Percentiles rank a stretch among this genome's conserved stretches.
phyloP scores from a whole-genome alignment of 2,329 filamentous ascomycete genomes.

The Colletotrichum noveboracense region DNA sequence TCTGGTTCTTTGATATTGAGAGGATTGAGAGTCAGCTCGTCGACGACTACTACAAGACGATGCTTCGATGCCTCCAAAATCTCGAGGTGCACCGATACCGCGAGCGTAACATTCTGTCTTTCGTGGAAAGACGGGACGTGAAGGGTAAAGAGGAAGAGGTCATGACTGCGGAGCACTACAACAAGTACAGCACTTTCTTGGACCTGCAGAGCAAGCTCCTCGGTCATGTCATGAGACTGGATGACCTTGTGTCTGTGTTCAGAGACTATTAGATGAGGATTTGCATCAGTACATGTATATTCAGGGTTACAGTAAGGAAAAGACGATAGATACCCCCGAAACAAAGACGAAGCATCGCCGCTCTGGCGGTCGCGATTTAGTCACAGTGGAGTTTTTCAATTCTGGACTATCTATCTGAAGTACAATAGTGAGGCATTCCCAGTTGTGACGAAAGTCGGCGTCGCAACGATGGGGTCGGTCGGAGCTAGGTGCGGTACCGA shows the following conservation, averaged over 20 bases:
- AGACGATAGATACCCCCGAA: constrained; percentile 18
- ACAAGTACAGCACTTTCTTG: constrained; percentile 62
- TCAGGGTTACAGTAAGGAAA: background rate
- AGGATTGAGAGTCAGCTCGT: constrained; percentile 73
- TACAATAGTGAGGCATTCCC: background rate
- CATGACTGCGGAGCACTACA: constrained; percentile 76
- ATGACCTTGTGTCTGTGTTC: constrained; percentile 83
- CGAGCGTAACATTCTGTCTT: constrained; percentile 75
- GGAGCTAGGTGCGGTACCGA: background rate
- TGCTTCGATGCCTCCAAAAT: constrained; percentile 84
- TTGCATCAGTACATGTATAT: background rate
- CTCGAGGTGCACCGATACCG: constrained; percentile 77
- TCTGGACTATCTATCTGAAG: background rate
- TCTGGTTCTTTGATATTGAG: constrained; percentile 89
- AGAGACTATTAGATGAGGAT: constrained; percentile 63
- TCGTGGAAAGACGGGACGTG: constrained; percentile 86
- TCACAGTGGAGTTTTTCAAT: background rate
- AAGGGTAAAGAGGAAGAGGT: constrained; percentile 83
- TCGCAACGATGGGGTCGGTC: background rate
- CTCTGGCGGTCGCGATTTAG: background rate
- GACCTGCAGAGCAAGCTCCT: constrained; percentile 76
- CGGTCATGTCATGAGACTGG: constrained; percentile 79
- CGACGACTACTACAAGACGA: constrained; percentile 86
- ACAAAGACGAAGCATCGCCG: background rate
- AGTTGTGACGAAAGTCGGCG: background rate